Evolutionary conservation across 2,329 filamentous ascomycete species (phyloP).

Genomic region (Aureobasidium sp.): DNA sequence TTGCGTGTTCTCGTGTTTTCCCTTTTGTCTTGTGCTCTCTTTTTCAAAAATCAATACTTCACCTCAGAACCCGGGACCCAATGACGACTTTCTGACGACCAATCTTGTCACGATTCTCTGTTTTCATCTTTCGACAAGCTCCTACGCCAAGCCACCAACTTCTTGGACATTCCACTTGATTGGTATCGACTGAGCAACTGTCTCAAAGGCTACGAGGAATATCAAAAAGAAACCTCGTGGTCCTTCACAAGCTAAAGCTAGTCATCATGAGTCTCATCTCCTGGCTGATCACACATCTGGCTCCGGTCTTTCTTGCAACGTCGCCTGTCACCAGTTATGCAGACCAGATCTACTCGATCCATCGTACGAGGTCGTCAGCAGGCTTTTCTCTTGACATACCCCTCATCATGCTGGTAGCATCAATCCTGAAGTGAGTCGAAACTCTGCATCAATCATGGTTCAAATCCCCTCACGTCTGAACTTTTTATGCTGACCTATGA

Average conservation of each 20-base stretch:
- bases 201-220: background rate
- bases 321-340: conserved; percentile 60
- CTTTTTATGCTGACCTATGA: background rate
- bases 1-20: background rate
- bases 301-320: conserved; percentile 45
- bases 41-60: background rate
- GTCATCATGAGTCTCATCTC: conserved; percentile 21
- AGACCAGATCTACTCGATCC: conserved; percentile 60
- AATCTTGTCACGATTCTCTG: background rate
- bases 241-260: background rate
- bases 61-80: background rate
- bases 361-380: conserved; percentile 51
- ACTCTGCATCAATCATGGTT: background rate
- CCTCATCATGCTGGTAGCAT: conserved; percentile 59
- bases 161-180: background rate
- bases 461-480: background rate
- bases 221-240: background rate
- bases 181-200: background rate
- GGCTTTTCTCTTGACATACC: conserved; percentile 62
- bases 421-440: conserved; percentile 50
- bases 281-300: conserved; percentile 31
- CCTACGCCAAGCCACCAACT: conserved; percentile 2
- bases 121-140: background rate
- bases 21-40: background rate
- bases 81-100: background rate